Conservation (phyloP, 331 rosid species). For the Prunus yedoensis region DNA sequence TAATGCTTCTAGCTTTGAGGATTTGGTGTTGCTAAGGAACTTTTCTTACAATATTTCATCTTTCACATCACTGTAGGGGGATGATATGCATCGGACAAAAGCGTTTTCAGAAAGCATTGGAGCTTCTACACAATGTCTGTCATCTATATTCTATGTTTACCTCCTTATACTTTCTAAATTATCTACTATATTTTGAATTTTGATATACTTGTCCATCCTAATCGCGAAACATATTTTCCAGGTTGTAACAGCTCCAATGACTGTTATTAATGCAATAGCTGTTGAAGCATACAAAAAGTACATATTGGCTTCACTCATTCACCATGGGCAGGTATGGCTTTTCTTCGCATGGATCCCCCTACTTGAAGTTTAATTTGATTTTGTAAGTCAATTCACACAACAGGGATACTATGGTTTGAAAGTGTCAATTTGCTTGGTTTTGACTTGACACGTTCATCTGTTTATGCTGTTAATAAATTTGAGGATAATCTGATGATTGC, state of each 20-base stretch:
- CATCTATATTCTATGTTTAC: conserved; percentile 17
- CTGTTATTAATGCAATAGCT: conserved; percentile 66
- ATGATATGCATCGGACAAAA: conserved; percentile 94
- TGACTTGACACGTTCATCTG: neutral
- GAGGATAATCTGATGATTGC: neutral
- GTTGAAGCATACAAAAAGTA: conserved; percentile 92
- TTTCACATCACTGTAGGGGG: conserved; percentile 55
- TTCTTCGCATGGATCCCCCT: conserved; percentile 8
- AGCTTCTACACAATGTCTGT: conserved; percentile 86
- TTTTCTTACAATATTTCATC: conserved; percentile 25
- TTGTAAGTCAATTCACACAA: neutral
- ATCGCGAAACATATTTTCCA: conserved; percentile 36
- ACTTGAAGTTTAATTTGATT: neutral
- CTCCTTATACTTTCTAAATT: conserved; percentile 5
- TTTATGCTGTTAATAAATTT: neutral
- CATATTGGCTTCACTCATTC: conserved; percentile 82
- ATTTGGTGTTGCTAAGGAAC: conserved; percentile 8
- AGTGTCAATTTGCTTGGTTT: neutral
- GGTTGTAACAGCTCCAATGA: conserved; percentile 98
- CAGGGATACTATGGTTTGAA: neutral
- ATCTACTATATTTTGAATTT: conserved; percentile 14
- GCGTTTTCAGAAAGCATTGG: conserved; percentile 79
- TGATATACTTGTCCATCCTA: conserved; percentile 7
- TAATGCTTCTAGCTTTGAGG: conserved; percentile 13
- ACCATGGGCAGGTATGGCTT: conserved; percentile 70